These are phyloP conservation scores for Spergularia azorica DNA, from an alignment of 179 eudicot species.

Conservation along the genomic window DNA sequence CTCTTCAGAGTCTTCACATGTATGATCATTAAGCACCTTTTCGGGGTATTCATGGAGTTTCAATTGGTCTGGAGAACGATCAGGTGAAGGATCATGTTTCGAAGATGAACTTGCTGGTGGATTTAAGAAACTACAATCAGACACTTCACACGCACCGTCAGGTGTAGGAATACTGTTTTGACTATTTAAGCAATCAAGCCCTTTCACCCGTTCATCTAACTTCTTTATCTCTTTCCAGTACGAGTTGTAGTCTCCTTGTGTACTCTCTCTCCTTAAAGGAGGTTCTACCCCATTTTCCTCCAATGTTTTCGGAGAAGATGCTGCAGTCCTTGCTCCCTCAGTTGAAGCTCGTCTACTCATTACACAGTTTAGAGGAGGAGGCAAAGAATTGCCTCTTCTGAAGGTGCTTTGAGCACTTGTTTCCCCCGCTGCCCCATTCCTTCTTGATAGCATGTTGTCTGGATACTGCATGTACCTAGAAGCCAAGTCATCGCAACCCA, in stretches of 20 bases:
- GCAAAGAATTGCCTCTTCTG: slow-evolving; percentile 58
- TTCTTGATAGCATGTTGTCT: slow-evolving; percentile 56
- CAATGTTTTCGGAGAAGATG: slow-evolving; percentile 35
- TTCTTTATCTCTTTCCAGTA: slow-evolving; percentile 76
- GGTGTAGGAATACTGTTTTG: slow-evolving; percentile 1
- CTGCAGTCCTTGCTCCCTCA: slow-evolving; percentile 45
- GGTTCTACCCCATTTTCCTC: slow-evolving; percentile 29
- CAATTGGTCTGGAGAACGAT: slow-evolving; percentile 23
- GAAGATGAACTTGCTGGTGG: slow-evolving; percentile 28
- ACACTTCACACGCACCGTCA: slow-evolving; percentile 19
- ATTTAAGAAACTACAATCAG: slow-evolving; percentile 25
- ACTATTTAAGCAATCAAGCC: slow-evolving; percentile 34
- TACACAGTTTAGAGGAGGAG: slow-evolving; percentile 39
- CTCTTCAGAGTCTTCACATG: slow-evolving; percentile 25
- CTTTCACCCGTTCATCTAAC: slow-evolving; percentile 66
- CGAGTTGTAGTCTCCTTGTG: slow-evolving; percentile 41
- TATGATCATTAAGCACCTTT: slow-evolving; percentile 23
- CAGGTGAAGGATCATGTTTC: slow-evolving; percentile 32
- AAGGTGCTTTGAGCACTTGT: slow-evolving; percentile 24
- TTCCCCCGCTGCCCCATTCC: slow-evolving; percentile 37
- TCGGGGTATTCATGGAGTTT: slow-evolving; percentile 26
- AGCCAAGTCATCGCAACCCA: slow-evolving; percentile 61
- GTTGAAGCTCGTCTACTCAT: slow-evolving; percentile 35
- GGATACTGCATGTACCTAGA: slow-evolving; percentile 53
- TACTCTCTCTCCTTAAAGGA: slow-evolving; percentile 21